Conservation (phyloP, 768 basidiomycete genomes). For the Serendipita sp. region DNA sequence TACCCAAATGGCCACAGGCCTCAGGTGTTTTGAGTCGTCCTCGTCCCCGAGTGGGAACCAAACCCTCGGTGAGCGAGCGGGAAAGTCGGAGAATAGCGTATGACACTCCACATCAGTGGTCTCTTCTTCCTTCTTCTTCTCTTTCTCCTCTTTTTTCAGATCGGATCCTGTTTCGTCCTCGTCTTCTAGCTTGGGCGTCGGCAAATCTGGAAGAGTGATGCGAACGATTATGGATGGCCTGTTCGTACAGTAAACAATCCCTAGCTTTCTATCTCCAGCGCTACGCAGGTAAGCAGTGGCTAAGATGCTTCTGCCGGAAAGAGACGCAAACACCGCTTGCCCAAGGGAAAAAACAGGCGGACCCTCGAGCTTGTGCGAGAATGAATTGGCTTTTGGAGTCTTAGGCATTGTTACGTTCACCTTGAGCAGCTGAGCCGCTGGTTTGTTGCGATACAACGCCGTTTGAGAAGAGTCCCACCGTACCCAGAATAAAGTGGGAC, state of each 20-base stretch:
- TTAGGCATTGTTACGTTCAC: not conserved
- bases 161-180: not conserved
- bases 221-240: not conserved
- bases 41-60: not conserved
- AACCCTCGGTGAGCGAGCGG: not conserved
- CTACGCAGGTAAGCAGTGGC: slow-evolving; percentile 1
- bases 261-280: not conserved
- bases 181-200: not conserved
- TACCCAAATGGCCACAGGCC: not conserved
- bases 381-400: not conserved
- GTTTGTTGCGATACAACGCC: not conserved
- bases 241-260: slow-evolving; percentile 2
- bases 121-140: not conserved
- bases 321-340: not conserved
- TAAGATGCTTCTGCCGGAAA: not conserved
- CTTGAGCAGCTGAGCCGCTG: not conserved
- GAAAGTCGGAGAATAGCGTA: not conserved
- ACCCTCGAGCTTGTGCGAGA: not conserved
- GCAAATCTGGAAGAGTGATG: not conserved
- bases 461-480: slow-evolving; percentile 23
- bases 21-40: not conserved
- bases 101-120: not conserved
- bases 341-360: not conserved
- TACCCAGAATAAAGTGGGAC: slow-evolving; percentile 39
- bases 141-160: not conserved